Conservation (phyloP, 2,329 filamentous ascomycete species). For the Penicillium sp. region DNA sequence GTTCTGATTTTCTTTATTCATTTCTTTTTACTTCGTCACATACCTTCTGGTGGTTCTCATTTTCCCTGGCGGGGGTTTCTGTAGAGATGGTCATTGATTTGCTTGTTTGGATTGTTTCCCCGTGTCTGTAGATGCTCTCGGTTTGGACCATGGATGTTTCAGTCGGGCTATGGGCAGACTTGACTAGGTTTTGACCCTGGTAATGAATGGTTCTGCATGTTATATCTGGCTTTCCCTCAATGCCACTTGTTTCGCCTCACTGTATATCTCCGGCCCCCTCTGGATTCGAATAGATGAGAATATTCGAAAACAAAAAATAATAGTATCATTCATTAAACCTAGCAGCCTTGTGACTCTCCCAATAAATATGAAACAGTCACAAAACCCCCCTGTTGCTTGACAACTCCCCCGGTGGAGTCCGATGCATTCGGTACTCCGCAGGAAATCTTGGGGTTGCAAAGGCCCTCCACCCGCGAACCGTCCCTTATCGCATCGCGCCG, state of each 20-base stretch:
- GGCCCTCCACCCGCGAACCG: too few relatives aligned
- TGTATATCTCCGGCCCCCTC: too few relatives aligned
- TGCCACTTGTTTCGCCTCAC: too few relatives aligned
- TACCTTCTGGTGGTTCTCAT: slow-evolving; percentile 16
- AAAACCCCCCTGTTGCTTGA: neutral
- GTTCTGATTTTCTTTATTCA: slow-evolving; percentile 22
- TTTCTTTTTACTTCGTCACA: slow-evolving; percentile 20
- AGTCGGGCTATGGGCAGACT: neutral
- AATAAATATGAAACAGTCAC: neutral
- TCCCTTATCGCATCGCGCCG: neutral
- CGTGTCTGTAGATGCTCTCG: slow-evolving; percentile 15
- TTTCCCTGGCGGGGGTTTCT: slow-evolving; percentile 11
- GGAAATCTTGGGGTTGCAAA: neutral
- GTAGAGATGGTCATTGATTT: slow-evolving; percentile 21
- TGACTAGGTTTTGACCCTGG: neutral
- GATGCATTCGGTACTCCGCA: neutral
- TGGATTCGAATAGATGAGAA: too few relatives aligned
- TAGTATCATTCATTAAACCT: too few relatives aligned
- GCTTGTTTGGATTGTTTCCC: slow-evolving; percentile 10
- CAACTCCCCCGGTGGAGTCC: neutral
- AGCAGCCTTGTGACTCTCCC: too few relatives aligned
- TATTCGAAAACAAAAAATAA: too few relatives aligned
- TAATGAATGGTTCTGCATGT: neutral
- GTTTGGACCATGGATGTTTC: neutral
- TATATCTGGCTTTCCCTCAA: neutral